Percentiles rank a stretch among this genome's conserved stretches.
Evolutionary conservation across 78 protist genomes (phyloP).

Genomic region (Speleostelium caveatum): DNA sequence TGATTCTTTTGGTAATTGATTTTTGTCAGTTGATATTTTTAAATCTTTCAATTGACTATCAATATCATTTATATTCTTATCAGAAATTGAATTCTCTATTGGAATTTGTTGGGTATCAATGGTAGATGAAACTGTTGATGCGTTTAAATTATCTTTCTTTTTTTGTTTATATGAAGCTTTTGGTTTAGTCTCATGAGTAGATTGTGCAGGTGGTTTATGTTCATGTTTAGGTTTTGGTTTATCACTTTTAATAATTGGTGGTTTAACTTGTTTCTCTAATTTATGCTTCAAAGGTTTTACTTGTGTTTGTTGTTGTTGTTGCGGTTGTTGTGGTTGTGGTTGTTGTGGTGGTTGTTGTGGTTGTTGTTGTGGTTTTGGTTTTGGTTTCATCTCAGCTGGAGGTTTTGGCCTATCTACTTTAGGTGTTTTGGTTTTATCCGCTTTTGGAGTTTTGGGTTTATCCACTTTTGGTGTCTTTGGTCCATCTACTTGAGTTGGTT

Average conservation of each 20-base stretch:
- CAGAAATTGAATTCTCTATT: background rate
- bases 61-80: background rate
- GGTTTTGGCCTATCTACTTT: background rate
- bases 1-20: background rate
- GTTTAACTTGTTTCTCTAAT: background rate
- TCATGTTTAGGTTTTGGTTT: background rate
- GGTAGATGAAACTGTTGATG: background rate
- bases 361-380: background rate
- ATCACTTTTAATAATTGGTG: background rate
- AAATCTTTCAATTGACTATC: background rate
- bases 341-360: background rate
- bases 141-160: background rate
- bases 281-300: background rate
- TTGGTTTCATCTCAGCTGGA: background rate
- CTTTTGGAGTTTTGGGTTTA: background rate
- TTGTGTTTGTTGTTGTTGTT: background rate
- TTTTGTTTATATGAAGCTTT: background rate
- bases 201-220: background rate
- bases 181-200: background rate
- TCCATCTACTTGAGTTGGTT: background rate
- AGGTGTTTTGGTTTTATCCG: background rate
- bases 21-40: background rate
- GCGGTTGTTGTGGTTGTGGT: background rate
- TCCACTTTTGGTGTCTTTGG: background rate
- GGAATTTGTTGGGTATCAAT: background rate